Conservation (phyloP, 495 filamentous ascomycete genomes). For the Glonium stellatum region DNA sequence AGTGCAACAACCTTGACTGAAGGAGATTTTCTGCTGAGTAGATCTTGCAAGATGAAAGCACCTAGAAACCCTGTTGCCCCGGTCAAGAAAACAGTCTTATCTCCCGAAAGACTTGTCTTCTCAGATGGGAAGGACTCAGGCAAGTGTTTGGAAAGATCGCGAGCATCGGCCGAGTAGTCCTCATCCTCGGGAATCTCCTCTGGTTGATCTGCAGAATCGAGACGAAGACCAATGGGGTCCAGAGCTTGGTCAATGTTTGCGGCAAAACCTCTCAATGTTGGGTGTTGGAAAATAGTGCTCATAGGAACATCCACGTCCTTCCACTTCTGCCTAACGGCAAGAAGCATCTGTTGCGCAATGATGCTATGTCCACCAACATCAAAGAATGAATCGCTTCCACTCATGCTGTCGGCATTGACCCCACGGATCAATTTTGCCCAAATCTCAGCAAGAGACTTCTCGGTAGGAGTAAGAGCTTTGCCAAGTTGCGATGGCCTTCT, state of each 20-base stretch:
- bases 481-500: conserved; percentile 27
- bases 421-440: conserved; percentile 54
- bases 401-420: conserved; percentile 22
- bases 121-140: conserved; percentile 39
- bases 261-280: conserved; percentile 66
- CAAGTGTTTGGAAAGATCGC: conserved; percentile 47
- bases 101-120: conserved; percentile 30
- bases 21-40: conserved; percentile 48
- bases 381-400: conserved; percentile 61
- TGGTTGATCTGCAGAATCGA: conserved; percentile 25
- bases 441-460: conserved; percentile 57
- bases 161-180: conserved; percentile 62
- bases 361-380: conserved; percentile 85
- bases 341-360: conserved; percentile 78
- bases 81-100: conserved; percentile 69
- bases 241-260: conserved; percentile 63
- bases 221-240: conserved; percentile 35
- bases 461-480: conserved; percentile 52
- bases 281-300: conserved; percentile 66
- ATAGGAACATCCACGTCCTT: conserved; percentile 64
- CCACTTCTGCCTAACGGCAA: conserved; percentile 57
- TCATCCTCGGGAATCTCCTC: conserved; percentile 39
- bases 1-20: conserved; percentile 63
- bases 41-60: conserved; percentile 67
- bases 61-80: conserved; percentile 91